Evolutionary conservation across 257 asterid genomes (phyloP), one percentile per base, ranked within the genome.

Genomic region (Rhazya stricta): DNA sequence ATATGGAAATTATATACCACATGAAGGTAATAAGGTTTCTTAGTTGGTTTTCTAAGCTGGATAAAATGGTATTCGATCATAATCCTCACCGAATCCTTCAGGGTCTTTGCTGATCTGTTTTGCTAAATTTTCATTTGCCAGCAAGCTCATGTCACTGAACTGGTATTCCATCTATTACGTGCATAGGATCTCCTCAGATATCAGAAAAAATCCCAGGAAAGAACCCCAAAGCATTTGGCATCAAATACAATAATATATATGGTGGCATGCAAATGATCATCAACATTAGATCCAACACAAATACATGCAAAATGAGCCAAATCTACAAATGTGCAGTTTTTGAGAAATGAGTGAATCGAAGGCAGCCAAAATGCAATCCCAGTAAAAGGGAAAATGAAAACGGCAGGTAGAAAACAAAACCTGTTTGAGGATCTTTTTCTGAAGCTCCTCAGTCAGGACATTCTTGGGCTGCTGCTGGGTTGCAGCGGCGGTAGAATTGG

Each of bases 131-230:
- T 95, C 99, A 69, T 95, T 95, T 34, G 98, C 98, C 70, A 95
- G 88, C 86, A 95, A 83, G 85, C 99, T 92, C 97, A 91, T 89
- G 79, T 92, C 97, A 74, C 98, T 95, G 68, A 95, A 91, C 82
- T 92, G 95, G 76, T 92, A 95, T 74, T 95, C 99, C 67, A 93
- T 97, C 99, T 92, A 88, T 41, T 54, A 76, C 43, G 74, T 41
- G 6, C 4, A 53, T 46, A 34, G 34, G 25, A n/a, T 36, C 41
- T 62, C 53, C 5, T 74, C 39, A 74, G 45, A 42, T 30, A 54
- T 34, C 27, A 12, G 0, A 1, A 8, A 73, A 15, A 19, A 41
- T 11, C 36, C 34, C 5, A 4, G 43, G 18, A 37, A 5, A 18
- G 15, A 66, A 37, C 11, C 37, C 11, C 21, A 56, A 15, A 19